Evolutionary conservation across 129 eudicot genomes (phyloP).

Genomic region (Smallanthus sonchifolius): DNA sequence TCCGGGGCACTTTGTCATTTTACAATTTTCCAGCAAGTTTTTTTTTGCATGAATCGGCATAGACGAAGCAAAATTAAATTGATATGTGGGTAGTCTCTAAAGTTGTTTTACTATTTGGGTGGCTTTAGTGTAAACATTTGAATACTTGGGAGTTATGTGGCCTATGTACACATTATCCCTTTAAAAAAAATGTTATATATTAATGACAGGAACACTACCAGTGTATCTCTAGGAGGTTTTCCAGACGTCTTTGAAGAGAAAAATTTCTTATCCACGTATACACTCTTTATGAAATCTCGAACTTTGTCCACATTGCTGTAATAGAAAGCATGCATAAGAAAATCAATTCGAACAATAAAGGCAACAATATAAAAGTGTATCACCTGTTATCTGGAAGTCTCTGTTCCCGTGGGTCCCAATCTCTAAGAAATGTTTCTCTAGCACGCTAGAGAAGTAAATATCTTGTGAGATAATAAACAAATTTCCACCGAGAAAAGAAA

Average conservation of each 20-base stretch:
- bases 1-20: not conserved
- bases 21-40: not conserved
- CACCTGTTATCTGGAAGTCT: constrained; percentile 87
- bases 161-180: not conserved
- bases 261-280: constrained; percentile 72
- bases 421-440: constrained; percentile 74
- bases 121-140: not conserved
- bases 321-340: constrained; percentile 13
- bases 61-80: not conserved
- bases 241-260: constrained; percentile 57
- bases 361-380: not conserved
- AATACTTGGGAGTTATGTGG: not conserved
- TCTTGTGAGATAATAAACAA: constrained; percentile 24
- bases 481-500: constrained; percentile 4
- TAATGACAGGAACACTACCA: constrained; percentile 34
- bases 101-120: not conserved
- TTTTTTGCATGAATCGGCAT: not conserved
- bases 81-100: not conserved
- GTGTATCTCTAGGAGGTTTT: constrained; percentile 79
- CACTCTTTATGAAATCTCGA: constrained; percentile 78
- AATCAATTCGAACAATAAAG: not conserved
- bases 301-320: constrained; percentile 80
- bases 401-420: constrained; percentile 79
- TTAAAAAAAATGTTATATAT: not conserved
- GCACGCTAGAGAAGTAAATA: constrained; percentile 60